Evolutionary conservation across 2,329 filamentous ascomycete genomes (phyloP).

Genomic region (Phoma sp.): DNA sequence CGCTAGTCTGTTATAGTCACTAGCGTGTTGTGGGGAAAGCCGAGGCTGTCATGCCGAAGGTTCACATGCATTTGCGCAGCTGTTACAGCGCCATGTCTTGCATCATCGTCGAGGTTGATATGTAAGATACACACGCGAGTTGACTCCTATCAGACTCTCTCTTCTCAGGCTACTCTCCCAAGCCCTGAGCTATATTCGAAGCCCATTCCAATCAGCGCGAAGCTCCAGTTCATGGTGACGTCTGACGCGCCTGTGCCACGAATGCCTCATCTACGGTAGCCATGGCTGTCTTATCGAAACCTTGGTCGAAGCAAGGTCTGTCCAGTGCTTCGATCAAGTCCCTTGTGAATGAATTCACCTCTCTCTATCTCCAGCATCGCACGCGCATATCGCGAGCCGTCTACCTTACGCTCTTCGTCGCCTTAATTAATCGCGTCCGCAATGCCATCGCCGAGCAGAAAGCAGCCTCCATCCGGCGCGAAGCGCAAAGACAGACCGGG

Average conservation of each 20-base stretch:
- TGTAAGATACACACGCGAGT: conserved; percentile 4
- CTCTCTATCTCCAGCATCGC: conserved; percentile 47
- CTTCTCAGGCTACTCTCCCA: not conserved
- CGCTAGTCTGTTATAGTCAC: not conserved
- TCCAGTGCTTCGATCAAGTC: conserved; percentile 44
- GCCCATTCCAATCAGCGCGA: not conserved
- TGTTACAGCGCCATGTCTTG: conserved; percentile 16
- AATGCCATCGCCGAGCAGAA: conserved; percentile 94
- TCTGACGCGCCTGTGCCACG: conserved; percentile 5
- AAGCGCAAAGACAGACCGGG: conserved; percentile 59
- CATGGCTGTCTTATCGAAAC: conserved; percentile 52
- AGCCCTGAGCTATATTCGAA: not conserved
- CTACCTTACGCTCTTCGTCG: conserved; percentile 51
- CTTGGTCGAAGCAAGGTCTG: conserved; percentile 37
- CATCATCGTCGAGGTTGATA: conserved; percentile 14
- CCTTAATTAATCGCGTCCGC: conserved; percentile 75
- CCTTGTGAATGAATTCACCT: conserved; percentile 46
- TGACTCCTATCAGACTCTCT: not conserved
- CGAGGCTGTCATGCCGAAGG: conserved; percentile 24
- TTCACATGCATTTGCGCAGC: conserved; percentile 25
- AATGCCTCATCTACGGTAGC: conserved; percentile 33
- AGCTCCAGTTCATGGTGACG: conserved; percentile 4
- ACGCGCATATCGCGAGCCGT: conserved; percentile 51
- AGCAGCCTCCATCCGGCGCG: conserved; percentile 72
- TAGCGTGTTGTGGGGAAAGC: conserved; percentile 27